Evolutionary conservation across 148 eudicot genomes (phyloP).

Genomic region (Hydrangea macrophylla): DNA sequence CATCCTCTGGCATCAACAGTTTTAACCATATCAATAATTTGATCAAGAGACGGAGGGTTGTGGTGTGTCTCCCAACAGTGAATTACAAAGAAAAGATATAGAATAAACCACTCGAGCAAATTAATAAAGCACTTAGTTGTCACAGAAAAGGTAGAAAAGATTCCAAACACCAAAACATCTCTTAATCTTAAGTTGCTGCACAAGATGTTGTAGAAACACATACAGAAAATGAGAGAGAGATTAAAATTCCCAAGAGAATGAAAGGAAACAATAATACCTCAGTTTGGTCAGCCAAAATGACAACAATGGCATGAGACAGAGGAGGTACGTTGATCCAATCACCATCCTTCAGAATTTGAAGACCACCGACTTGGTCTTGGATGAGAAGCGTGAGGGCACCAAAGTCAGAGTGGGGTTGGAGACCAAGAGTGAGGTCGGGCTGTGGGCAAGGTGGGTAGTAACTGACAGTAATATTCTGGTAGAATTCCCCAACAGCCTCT

Average conservation of each 20-base stretch:
- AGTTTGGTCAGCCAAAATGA: conserved; percentile 87
- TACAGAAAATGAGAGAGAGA: not conserved
- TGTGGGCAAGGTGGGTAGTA: conserved; percentile 95
- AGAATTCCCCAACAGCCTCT: conserved; percentile 75
- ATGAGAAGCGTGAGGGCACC: conserved; percentile 84
- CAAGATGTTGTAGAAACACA: not conserved
- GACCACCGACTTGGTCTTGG: conserved; percentile 90
- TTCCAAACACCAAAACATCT: not conserved
- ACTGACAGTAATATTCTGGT: conserved; percentile 87
- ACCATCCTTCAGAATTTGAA: conserved; percentile 76
- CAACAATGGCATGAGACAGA: conserved; percentile 65
- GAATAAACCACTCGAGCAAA: not conserved
- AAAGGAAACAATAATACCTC: conserved; percentile 59
- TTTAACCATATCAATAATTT: too few relatives aligned
- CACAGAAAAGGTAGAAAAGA: too few relatives aligned
- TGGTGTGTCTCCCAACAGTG: too few relatives aligned
- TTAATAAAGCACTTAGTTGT: too few relatives aligned
- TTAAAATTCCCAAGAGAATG: not conserved
- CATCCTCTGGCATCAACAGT: too few relatives aligned
- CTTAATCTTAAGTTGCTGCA: not conserved
- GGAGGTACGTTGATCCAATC: conserved; percentile 83
- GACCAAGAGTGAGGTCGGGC: conserved; percentile 88
- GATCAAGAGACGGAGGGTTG: too few relatives aligned
- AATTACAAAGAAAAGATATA: not conserved
- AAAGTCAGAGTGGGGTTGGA: conserved; percentile 87